phyloP scores from a whole-genome alignment of 371 early-diverging fungal species.

The Encephalitozoon hellem region DNA sequence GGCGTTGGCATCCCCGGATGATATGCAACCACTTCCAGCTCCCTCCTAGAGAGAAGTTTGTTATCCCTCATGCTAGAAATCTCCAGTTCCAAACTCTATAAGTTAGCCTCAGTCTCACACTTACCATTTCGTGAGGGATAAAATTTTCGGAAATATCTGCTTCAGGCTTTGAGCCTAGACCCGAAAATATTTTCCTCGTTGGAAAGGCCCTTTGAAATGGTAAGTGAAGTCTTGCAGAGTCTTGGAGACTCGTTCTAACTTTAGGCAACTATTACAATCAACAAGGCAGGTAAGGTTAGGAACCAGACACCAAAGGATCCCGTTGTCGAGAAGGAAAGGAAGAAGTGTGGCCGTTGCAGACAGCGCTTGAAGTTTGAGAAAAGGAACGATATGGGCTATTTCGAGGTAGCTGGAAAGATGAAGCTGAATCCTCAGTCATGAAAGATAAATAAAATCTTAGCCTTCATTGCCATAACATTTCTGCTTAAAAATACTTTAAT shows the following conservation, averaged over 20 bases:
- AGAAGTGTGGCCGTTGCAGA: slow-evolving; percentile 76
- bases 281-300: slow-evolving; percentile 95
- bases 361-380: slow-evolving; percentile 92
- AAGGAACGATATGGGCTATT: slow-evolving; percentile 67
- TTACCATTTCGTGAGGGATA: slow-evolving; percentile 14
- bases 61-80: slow-evolving; percentile 25
- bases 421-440: slow-evolving; percentile 56
- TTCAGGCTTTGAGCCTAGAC: not conserved
- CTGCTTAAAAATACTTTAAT: not conserved
- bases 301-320: slow-evolving; percentile 96
- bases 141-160: not conserved
- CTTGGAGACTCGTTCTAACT: not conserved
- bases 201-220: slow-evolving; percentile 4
- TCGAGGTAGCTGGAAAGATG: slow-evolving; percentile 57
- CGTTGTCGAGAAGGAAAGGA: slow-evolving; percentile 88
- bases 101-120: not conserved
- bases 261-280: slow-evolving; percentile 34
- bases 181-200: not conserved
- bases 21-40: slow-evolving; percentile 50
- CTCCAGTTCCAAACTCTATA: slow-evolving; percentile 21
- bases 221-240: not conserved
- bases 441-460: slow-evolving; percentile 8
- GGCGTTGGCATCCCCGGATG: slow-evolving; percentile 52
- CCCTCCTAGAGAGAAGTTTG: slow-evolving; percentile 49
- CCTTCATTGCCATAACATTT: not conserved